A percentile compares a stretch with the other conserved stretches of the same genome.
phyloP scores from a whole-genome alignment of 2,329 filamentous ascomycete genomes.

The Raffaelea deltoideospora region DNA sequence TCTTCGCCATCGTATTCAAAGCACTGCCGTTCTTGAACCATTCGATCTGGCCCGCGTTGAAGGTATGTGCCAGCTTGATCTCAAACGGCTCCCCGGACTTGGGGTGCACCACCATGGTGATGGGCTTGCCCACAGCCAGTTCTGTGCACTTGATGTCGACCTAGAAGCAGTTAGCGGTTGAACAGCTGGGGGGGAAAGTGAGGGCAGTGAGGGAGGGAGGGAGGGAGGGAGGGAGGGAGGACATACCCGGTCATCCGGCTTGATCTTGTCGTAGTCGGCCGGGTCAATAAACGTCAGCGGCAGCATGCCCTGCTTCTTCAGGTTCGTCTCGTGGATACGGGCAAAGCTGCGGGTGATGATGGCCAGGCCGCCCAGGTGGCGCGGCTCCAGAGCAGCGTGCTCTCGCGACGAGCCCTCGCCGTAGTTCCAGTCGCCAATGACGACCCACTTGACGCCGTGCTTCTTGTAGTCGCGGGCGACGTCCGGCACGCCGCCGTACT shows the following conservation, averaged over 20 bases:
- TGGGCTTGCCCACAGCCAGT: constrained; percentile 79
- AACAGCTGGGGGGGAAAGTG: no score
- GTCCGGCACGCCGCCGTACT: constrained; percentile 77
- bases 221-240: no score
- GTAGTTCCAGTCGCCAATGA: constrained; percentile 99
- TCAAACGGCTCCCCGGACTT: constrained; percentile 73
- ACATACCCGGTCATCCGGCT: constrained; percentile 67
- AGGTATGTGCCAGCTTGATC: constrained; percentile 79
- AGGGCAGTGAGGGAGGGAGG: no score
- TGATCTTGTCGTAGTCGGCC: constrained; percentile 95
- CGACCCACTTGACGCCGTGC: constrained; percentile 92
- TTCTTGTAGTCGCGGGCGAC: constrained; percentile 98
- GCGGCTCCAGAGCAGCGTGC: constrained; percentile 93
- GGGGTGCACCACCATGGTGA: constrained; percentile 85
- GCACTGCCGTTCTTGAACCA: constrained; percentile 99
- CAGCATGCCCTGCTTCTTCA: constrained; percentile 99
- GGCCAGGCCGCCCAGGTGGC: constrained; percentile 90
- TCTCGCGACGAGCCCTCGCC: constrained; percentile 95
- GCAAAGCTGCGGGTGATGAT: constrained; percentile 94
- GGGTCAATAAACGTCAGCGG: constrained; percentile 89
- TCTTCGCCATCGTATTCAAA: constrained; percentile 96
- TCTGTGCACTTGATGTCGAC: constrained; percentile 80
- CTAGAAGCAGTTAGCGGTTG: constrained; percentile 17
- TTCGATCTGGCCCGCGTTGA: constrained; percentile 94
- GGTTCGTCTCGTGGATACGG: constrained; percentile 99